These are phyloP conservation scores for Geosmithia flava DNA, from an alignment of 2,329 filamentous ascomycete species.

Conservation along the genomic window DNA sequence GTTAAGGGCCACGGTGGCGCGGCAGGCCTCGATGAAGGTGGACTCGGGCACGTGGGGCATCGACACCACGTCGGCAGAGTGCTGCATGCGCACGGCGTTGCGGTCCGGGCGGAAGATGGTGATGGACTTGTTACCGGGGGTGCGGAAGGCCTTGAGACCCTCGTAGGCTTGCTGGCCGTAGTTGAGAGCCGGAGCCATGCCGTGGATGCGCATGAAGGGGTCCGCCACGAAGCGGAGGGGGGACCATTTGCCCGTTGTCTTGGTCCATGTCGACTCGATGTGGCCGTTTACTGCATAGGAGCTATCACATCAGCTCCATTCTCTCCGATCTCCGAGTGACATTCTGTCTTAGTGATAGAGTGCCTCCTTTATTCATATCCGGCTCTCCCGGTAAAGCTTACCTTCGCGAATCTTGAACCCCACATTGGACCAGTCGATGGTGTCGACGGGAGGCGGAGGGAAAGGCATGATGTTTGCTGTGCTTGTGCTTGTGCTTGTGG, in stretches of 20 bases:
- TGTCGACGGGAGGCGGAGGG: constrained; percentile 65
- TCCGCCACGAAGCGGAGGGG: constrained; percentile 67
- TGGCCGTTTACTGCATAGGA: constrained; percentile 71
- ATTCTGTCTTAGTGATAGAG: not conserved
- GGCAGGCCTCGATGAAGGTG: constrained; percentile 64
- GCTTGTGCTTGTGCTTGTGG: not conserved
- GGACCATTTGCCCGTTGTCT: constrained; percentile 64
- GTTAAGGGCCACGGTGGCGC: constrained; percentile 75
- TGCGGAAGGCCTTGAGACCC: constrained; percentile 92
- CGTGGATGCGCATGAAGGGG: constrained; percentile 80
- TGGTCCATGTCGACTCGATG: constrained; percentile 75
- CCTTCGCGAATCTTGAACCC: constrained; percentile 89
- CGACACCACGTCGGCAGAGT: constrained; percentile 72
- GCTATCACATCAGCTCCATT: not conserved
- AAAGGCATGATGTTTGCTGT: constrained; percentile 37
- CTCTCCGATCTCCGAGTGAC: not conserved
- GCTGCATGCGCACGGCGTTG: constrained; percentile 75
- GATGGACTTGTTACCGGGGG: constrained; percentile 55
- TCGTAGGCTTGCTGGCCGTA: constrained; percentile 98
- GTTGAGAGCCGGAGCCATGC: constrained; percentile 90
- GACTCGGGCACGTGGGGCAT: constrained; percentile 69
- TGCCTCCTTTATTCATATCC: not conserved
- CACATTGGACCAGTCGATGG: constrained; percentile 88
- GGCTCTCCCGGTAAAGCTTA: constrained; percentile 16
- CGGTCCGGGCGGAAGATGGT: constrained; percentile 78